Conservation (phyloP, 805 yeast genomes). For the Wickerhamomyces ciferrii region DNA sequence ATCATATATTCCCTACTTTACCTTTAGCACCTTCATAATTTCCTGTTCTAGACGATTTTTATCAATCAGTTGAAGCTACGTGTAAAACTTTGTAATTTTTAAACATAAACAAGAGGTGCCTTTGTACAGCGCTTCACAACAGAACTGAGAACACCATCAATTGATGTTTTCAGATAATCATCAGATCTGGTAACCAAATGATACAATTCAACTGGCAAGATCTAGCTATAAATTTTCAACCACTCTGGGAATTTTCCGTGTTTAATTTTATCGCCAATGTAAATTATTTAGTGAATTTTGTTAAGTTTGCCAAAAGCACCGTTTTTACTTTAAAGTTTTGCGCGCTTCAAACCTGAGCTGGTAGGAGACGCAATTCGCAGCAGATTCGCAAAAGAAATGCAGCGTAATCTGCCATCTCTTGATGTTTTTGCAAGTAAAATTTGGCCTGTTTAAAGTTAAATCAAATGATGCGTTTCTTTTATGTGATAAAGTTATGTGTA, state of each 20-base stretch:
- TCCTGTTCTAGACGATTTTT: neutral
- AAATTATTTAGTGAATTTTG: too few species aligned
- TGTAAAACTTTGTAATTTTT: too few species aligned
- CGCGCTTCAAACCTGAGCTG: neutral
- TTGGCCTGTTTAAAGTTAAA: neutral
- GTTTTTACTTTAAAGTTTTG: neutral
- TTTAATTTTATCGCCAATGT: neutral
- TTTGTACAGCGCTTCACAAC: too few species aligned
- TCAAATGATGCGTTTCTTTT: neutral
- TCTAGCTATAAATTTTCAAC: neutral
- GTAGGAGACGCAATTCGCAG: neutral
- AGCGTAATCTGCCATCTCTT: neutral
- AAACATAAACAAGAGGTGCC: neutral
- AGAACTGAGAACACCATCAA: too few species aligned
- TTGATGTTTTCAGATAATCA: too few species aligned
- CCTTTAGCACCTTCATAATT: neutral
- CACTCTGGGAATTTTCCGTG: neutral
- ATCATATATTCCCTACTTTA: neutral
- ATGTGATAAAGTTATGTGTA: neutral
- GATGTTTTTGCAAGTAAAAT: neutral
- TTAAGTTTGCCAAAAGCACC: neutral
- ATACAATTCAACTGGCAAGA: neutral
- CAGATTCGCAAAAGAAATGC: neutral
- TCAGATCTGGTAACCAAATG: too few species aligned
- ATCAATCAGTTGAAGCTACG: too few species aligned